These are phyloP conservation scores for Fusarium tuaranense DNA, from an alignment of 2,329 filamentous ascomycete genomes.

Conservation along the genomic window DNA sequence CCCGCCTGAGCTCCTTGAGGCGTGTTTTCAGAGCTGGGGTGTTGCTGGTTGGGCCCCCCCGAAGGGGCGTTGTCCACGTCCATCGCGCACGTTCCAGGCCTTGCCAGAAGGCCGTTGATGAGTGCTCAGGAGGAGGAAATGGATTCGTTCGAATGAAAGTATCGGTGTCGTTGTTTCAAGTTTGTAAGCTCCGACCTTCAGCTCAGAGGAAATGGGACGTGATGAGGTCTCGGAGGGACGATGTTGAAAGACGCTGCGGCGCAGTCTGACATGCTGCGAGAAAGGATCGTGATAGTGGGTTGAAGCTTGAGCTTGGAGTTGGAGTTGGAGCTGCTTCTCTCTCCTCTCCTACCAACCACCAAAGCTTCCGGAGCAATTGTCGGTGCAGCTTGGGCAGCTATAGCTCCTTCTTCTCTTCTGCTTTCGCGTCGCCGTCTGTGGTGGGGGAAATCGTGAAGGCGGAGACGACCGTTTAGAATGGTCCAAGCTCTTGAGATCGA, in stretches of 20 bases:
- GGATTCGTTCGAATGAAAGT: background rate
- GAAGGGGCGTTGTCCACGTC: constrained; percentile 48
- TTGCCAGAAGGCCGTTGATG: constrained; percentile 18
- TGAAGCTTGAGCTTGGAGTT: constrained; percentile 23
- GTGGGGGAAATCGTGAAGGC: constrained; percentile 29
- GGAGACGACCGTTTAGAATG: constrained; percentile 15
- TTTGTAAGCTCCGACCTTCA: constrained; percentile 28
- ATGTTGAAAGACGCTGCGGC: constrained; percentile 28
- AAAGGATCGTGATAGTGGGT: constrained; percentile 18
- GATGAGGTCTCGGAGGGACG: constrained; percentile 35
- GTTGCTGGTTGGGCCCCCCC: constrained; percentile 45
- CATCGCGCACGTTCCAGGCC: constrained; percentile 40
- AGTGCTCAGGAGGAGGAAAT: constrained; percentile 1
- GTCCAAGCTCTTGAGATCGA: constrained; percentile 16
- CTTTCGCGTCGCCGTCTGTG: constrained; percentile 29
- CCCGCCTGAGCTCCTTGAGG: constrained; percentile 46
- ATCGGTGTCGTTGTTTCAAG: constrained; percentile 9
- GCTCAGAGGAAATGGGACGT: constrained; percentile 29
- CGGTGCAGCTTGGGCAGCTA: constrained; percentile 16
- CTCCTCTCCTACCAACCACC: background rate
- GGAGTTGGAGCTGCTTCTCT: constrained; percentile 4
- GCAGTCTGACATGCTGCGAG: constrained; percentile 45
- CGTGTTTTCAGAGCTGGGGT: constrained; percentile 49
- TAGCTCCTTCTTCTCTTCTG: constrained; percentile 9
- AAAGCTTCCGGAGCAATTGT: background rate